Percentiles rank a stretch among this genome's conserved stretches.
These are phyloP conservation scores for Elsinoe arachidis DNA, from an alignment of 2,329 filamentous ascomycete species.

Conservation along the genomic window DNA sequence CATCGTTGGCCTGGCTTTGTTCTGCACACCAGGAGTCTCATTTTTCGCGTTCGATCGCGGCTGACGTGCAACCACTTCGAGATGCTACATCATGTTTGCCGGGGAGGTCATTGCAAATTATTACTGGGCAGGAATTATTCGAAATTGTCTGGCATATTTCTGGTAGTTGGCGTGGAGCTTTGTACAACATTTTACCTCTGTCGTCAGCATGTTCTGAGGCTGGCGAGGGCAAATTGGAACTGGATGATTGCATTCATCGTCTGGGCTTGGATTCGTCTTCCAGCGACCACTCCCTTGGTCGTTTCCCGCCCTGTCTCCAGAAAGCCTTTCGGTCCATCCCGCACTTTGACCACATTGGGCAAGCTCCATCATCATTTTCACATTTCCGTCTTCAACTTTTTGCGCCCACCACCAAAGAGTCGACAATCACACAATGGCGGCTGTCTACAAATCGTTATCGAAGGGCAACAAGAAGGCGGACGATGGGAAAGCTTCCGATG, in stretches of 20 bases:
- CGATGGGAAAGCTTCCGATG: constrained; percentile 21
- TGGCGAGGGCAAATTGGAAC: neutral
- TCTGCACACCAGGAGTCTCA: constrained; percentile 10
- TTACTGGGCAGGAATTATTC: neutral
- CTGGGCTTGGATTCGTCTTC: constrained; percentile 1
- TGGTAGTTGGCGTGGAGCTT: neutral
- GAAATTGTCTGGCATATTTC: neutral
- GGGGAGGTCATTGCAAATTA: neutral
- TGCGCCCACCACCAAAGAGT: neutral
- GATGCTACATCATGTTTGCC: neutral
- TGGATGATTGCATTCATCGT: constrained; percentile 7
- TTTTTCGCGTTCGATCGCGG: constrained; percentile 12
- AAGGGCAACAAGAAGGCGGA: constrained; percentile 27
- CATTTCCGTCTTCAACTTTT: neutral
- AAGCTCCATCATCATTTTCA: neutral
- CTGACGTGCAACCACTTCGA: constrained; percentile 2
- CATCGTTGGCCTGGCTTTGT: constrained; percentile 13
- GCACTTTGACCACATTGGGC: neutral
- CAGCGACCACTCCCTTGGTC: neutral
- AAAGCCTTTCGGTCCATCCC: neutral
- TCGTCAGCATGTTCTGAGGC: neutral
- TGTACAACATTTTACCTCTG: neutral
- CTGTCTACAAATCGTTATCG: constrained; percentile 49
- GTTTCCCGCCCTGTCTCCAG: neutral
- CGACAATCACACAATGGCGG: constrained; percentile 36